These are phyloP conservation scores for Begonia fuchsioides DNA, from an alignment of 306 rosid species.

Conservation along the genomic window DNA sequence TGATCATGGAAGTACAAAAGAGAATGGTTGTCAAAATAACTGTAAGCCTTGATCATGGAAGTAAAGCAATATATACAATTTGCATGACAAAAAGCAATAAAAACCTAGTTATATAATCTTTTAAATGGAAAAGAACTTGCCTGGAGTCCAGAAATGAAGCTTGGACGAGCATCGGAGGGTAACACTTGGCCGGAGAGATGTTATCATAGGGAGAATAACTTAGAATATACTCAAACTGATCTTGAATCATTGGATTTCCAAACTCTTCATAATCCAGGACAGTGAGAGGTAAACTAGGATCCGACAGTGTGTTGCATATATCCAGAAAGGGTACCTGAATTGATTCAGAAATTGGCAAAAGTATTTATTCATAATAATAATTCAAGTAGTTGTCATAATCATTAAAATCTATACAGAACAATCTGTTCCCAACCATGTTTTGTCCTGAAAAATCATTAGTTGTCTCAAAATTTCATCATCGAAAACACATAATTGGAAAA, in stretches of 20 bases:
- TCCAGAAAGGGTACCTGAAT: slow-evolving; percentile 91
- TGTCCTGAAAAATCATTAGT: no score
- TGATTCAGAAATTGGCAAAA: slow-evolving; percentile 15
- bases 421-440: no score
- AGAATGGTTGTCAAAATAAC: no score
- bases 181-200: slow-evolving; percentile 50
- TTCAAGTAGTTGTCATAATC: not conserved
- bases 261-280: slow-evolving; percentile 84
- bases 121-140: slow-evolving; percentile 17
- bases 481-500: no score
- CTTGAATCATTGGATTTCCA: slow-evolving; percentile 53
- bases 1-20: no score
- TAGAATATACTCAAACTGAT: slow-evolving; percentile 38
- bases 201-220: slow-evolving; percentile 83
- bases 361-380: slow-evolving; percentile 6
- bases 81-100: no score
- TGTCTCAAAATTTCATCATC: no score
- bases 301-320: slow-evolving; percentile 78
- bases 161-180: slow-evolving; percentile 70
- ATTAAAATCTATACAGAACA: no score
- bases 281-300: slow-evolving; percentile 81
- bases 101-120: no score
- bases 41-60: no score
- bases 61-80: no score
- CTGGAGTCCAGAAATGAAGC: slow-evolving; percentile 74